Evolutionary conservation across 305 asterid genomes (phyloP), one percentile per base, ranked within the genome.

Genomic region (Fraxinus platypoda): DNA sequence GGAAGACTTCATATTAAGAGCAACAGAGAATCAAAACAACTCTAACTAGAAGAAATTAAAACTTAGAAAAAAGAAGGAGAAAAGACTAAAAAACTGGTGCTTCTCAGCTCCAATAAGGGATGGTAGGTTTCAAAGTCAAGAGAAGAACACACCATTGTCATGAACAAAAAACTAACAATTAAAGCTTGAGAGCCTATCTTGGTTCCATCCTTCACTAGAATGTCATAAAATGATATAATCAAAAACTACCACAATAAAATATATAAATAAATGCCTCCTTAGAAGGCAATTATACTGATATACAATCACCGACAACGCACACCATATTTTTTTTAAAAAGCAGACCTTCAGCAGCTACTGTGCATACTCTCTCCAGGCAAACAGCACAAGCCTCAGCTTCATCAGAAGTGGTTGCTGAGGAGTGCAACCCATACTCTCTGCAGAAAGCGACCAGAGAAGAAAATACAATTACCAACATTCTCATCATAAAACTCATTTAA

Each of bases 351-450:
- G 98, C 98, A 74, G 98, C 95, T 26, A 96, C 98, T 68, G 89
- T 84, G 82, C 98, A 96, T 57, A 92, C 90, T 86, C 99, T 91
- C 89, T 96, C 99, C 83, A 96, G 88, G 88, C 98, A 94, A 85
- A 95, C 97, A 7, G 95, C 93, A 91, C 99, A 94, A 38, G 85
- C 89, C 80, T 95, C 97, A 17, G 91, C 81, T 73, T 93, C 99
- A 76, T 93, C 97, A 52, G 93, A 84, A 54, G 92, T 86, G 46
- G 91, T 86, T 83, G 95, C 87, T 74, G 94, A 86, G 85, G 85
- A 83, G 75, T 90, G 97, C 92, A 94, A 81, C 66, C 98, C 97
- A 82, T 88, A 90, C 74, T 96, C 97, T 86, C 99, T 96, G 94
- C 89, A 88, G 71, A 74, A 81, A 85, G 81, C 70, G 76, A 57